Evolutionary conservation across 495 filamentous ascomycete genomes (phyloP).

Genomic region (Hyaloscypha finlandica): DNA sequence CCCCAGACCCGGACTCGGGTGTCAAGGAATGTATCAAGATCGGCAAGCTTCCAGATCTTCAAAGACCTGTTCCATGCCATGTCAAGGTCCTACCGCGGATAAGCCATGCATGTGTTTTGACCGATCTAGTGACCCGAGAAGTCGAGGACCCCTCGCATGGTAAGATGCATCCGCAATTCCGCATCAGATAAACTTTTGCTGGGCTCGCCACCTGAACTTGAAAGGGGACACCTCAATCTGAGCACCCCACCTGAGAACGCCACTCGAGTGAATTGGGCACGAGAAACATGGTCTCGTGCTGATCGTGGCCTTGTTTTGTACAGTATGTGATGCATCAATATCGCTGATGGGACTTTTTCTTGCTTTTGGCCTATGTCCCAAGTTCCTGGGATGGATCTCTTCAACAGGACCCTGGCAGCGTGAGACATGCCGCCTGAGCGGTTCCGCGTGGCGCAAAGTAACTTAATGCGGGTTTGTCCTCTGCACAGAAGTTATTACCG

Average conservation of each 20-base stretch:
- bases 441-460: neutral
- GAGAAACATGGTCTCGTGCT: neutral
- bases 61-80: constrained; percentile 8
- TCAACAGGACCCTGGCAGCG: neutral
- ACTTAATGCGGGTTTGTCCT: neutral
- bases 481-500: neutral
- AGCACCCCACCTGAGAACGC: neutral
- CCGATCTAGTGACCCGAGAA: neutral
- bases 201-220: neutral
- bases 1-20: neutral
- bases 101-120: neutral
- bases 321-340: neutral
- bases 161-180: neutral
- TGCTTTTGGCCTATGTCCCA: neutral
- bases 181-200: neutral
- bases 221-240: neutral
- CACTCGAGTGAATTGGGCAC: neutral
- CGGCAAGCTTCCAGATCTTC: constrained; percentile 9
- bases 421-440: neutral
- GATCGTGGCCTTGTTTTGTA: neutral
- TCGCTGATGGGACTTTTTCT: neutral
- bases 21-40: constrained; percentile 1
- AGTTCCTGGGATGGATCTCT: neutral
- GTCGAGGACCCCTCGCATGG: neutral
- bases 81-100: constrained; percentile 9